These are phyloP conservation scores for Triticum turgidum DNA, from an alignment of 176 grass and related monocot genomes.

Conservation along the genomic window DNA sequence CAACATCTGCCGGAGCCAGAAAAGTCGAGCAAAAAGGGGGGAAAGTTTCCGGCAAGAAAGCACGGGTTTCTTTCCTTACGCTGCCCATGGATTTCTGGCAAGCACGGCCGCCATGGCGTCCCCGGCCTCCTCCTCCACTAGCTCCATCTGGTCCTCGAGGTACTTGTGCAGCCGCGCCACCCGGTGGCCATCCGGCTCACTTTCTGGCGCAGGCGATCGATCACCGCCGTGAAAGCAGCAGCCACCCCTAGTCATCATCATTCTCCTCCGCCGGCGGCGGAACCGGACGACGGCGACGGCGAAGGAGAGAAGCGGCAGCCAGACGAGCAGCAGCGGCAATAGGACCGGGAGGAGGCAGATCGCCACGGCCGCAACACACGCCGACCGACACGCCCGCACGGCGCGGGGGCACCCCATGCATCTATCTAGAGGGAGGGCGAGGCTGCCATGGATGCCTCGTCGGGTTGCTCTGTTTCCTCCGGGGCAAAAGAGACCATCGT, in stretches of 20 bases:
- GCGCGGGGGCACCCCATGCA: constrained; percentile 23
- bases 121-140: constrained; percentile 21
- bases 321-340: constrained; percentile 51
- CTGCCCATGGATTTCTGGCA: not conserved
- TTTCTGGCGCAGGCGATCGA: not conserved
- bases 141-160: constrained; percentile 74
- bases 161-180: constrained; percentile 51
- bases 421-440: not conserved
- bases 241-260: not conserved
- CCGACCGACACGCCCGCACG: constrained; percentile 11
- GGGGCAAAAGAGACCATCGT: not conserved
- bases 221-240: not conserved
- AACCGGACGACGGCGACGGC: constrained; percentile 30
- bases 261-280: constrained; percentile 17
- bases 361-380: not conserved
- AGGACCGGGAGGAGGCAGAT: constrained; percentile 47
- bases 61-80: not conserved
- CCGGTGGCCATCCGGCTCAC: not conserved
- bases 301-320: constrained; percentile 52
- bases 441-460: constrained; percentile 20
- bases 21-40: not conserved
- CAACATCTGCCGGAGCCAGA: not conserved
- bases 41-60: not conserved
- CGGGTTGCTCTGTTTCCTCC: not conserved
- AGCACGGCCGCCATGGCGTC: not conserved